phyloP scores from a whole-genome alignment of 1,284 basidiomycete species.

The Sanguinoderma infundibulare region DNA sequence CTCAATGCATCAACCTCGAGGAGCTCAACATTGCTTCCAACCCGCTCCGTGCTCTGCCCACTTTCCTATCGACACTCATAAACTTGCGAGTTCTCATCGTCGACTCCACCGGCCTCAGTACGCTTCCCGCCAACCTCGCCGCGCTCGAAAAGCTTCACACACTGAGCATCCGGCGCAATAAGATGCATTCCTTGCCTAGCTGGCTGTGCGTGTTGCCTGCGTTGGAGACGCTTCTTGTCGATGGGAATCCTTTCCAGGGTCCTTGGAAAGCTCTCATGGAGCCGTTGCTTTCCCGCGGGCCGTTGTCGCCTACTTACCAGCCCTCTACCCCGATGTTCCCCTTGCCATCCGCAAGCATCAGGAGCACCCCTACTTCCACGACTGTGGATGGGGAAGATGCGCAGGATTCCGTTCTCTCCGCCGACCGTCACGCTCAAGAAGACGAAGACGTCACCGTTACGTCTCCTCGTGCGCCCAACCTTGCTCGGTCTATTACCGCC shows the following conservation, averaged over 20 bases:
- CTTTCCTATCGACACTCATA: slow-evolving; percentile 77
- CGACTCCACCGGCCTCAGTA: slow-evolving; percentile 83
- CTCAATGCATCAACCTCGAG: slow-evolving; percentile 81
- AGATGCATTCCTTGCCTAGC: slow-evolving; percentile 86
- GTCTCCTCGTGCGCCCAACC: slow-evolving; percentile 52
- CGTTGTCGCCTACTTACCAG: slow-evolving; percentile 65
- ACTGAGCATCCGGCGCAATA: slow-evolving; percentile 87
- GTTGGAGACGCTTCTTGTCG: slow-evolving; percentile 87
- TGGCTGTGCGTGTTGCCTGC: slow-evolving; percentile 89
- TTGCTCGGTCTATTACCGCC: slow-evolving; percentile 54
- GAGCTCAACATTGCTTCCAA: slow-evolving; percentile 95
- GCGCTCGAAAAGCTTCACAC: slow-evolving; percentile 81
- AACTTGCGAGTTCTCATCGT: slow-evolving; percentile 88
- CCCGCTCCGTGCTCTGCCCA: slow-evolving; percentile 82
- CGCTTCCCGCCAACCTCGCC: slow-evolving; percentile 72
- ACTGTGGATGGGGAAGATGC: slow-evolving; percentile 57
- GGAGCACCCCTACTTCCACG: slow-evolving; percentile 44
- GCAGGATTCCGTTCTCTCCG: slow-evolving; percentile 46
- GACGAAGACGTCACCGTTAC: slow-evolving; percentile 74
- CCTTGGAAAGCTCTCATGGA: slow-evolving; percentile 91
- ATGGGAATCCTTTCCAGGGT: slow-evolving; percentile 92
- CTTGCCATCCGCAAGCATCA: slow-evolving; percentile 48
- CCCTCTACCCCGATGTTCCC: slow-evolving; percentile 68
- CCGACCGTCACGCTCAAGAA: slow-evolving; percentile 40
- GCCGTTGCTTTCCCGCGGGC: slow-evolving; percentile 70